A percentile compares a stretch with the other conserved stretches of the same genome.
Conservation (phyloP, 345 rosid species). For the Moringa oleifera region DNA sequence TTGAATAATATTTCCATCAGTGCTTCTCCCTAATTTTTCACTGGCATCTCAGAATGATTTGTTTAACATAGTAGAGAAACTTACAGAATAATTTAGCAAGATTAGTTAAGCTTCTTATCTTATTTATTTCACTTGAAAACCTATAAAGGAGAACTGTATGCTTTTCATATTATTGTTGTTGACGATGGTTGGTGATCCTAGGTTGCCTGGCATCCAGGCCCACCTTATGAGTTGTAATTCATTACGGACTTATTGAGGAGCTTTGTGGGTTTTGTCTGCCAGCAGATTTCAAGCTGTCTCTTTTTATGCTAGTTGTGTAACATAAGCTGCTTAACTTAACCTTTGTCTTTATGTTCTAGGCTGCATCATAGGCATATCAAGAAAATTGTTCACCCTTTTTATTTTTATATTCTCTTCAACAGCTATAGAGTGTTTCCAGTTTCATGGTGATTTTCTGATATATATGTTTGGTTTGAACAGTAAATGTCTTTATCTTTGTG, state of each 20-base stretch:
- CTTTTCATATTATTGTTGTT: slow-evolving; percentile 16
- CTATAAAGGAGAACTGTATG: slow-evolving; percentile 13
- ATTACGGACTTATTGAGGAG: slow-evolving; percentile 1
- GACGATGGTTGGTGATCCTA: slow-evolving; percentile 14
- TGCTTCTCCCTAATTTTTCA: neutral
- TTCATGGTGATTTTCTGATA: too few relatives aligned
- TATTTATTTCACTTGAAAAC: slow-evolving; percentile 5
- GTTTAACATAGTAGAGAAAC: neutral
- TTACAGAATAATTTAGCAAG: too few relatives aligned
- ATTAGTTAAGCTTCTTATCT: neutral
- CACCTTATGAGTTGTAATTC: slow-evolving; percentile 15
- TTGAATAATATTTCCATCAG: neutral
- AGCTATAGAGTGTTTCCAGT: too few relatives aligned
- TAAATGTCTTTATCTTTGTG: too few relatives aligned
- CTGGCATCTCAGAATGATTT: neutral
- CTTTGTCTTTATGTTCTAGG: neutral
- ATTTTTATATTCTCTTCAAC: neutral
- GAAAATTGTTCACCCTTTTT: neutral
- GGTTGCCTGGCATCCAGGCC: slow-evolving; percentile 14
- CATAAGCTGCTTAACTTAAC: neutral
- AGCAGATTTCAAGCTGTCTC: slow-evolving; percentile 3
- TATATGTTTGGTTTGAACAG: too few relatives aligned
- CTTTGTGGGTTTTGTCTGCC: slow-evolving; percentile 4
- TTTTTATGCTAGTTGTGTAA: neutral
- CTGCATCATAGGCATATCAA: neutral